Percentiles rank a stretch among this genome's conserved stretches.
phyloP scores from a whole-genome alignment of 352 stramenopile genomes.

The Aphanomyces euteiches region DNA sequence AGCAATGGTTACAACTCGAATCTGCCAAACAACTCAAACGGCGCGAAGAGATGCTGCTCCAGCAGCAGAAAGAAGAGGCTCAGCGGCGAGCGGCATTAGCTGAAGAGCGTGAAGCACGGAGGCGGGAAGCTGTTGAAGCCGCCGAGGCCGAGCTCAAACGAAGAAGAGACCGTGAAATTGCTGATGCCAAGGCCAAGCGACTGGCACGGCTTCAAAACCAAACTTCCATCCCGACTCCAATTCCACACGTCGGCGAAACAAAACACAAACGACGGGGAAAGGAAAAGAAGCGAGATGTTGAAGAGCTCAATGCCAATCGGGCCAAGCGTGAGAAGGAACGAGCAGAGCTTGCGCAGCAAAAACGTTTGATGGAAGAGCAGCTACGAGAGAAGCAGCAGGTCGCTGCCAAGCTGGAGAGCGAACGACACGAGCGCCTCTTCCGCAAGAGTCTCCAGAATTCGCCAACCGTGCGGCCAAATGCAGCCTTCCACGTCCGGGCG shows the following conservation, averaged over 20 bases:
- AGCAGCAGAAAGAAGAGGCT: slow-evolving; percentile 32
- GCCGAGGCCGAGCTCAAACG: slow-evolving; percentile 7
- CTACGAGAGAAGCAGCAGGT: slow-evolving; percentile 2
- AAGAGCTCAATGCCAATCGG: slow-evolving; percentile 8
- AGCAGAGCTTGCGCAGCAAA: not conserved
- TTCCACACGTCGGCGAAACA: too few relatives aligned
- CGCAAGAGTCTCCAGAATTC: slow-evolving; percentile 4
- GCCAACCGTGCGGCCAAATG: not conserved
- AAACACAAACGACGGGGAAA: not conserved
- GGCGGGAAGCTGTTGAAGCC: not conserved
- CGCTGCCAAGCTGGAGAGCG: slow-evolving; percentile 5
- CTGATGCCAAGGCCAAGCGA: slow-evolving; percentile 13
- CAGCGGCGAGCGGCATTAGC: slow-evolving; percentile 30
- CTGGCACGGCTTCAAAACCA: not conserved
- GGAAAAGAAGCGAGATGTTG: not conserved
- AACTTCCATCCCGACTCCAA: not conserved
- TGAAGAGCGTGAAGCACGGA: not conserved
- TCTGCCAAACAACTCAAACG: not conserved
- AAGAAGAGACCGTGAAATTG: slow-evolving; percentile 13
- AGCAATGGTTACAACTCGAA: not conserved
- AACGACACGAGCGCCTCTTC: slow-evolving; percentile 10
- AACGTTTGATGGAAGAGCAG: not conserved
- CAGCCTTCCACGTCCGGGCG: not conserved
- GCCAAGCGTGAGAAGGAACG: slow-evolving; percentile 13
- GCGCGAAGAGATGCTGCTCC: not conserved